Evolutionary conservation across 2,329 filamentous ascomycete species (phyloP).

Genomic region (Fusarium pilosicola): DNA sequence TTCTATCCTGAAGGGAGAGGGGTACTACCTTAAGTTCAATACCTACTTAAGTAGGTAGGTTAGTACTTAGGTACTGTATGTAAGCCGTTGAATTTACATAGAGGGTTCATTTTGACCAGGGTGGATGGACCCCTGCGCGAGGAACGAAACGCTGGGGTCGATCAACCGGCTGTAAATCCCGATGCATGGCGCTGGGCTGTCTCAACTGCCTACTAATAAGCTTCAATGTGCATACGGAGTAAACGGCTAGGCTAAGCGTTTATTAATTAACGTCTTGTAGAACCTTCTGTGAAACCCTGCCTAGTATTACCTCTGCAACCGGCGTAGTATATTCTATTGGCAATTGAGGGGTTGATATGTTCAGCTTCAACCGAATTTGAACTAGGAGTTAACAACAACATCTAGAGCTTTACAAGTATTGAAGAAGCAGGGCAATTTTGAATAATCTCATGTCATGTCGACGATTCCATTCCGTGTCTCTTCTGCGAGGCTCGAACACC

Average conservation of each 20-base stretch:
- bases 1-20: neutral
- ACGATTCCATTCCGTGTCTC: neutral
- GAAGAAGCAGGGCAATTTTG: neutral
- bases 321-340: neutral
- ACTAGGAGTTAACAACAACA: neutral
- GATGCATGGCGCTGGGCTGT: slow-evolving; percentile 19
- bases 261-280: neutral
- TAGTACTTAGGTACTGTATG: too few species aligned
- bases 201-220: slow-evolving; percentile 5
- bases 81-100: slow-evolving; percentile 9
- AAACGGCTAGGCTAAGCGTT: slow-evolving; percentile 2
- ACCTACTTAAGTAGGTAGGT: too few species aligned
- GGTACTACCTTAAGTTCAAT: neutral
- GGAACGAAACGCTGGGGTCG: slow-evolving; percentile 12
- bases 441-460: neutral
- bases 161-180: slow-evolving; percentile 31
- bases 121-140: slow-evolving; percentile 31
- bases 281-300: slow-evolving; percentile 12
- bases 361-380: neutral
- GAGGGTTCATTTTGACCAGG: slow-evolving; percentile 17
- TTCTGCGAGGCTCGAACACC: neutral
- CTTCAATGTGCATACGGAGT: neutral
- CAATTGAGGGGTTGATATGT: neutral
- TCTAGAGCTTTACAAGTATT: neutral
- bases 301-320: slow-evolving; percentile 4